Conservation (phyloP, 352 stramenopile genomes). For the Achlya hypogyna region DNA sequence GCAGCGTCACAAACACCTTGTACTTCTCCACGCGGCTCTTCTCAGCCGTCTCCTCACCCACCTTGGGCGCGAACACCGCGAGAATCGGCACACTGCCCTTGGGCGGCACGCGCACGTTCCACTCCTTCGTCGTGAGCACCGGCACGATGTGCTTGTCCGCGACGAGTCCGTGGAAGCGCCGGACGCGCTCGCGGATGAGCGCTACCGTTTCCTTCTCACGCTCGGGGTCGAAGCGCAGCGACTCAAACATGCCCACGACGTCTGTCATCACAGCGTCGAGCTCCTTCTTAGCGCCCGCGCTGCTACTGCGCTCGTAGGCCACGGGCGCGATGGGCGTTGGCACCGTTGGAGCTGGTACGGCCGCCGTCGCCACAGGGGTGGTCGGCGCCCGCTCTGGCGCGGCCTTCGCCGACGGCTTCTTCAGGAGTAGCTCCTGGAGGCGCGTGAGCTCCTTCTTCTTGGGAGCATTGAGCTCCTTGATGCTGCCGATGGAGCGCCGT, state of each 20-base stretch:
- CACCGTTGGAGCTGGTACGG: not conserved
- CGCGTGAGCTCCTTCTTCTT: conserved; percentile 15
- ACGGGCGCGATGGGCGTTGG: not conserved
- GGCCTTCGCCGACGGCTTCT: not conserved
- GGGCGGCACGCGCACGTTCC: conserved; percentile 65
- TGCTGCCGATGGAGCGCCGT: conserved; percentile 14
- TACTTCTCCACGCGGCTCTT: conserved; percentile 79
- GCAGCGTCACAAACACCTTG: conserved; percentile 82
- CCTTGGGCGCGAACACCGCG: conserved; percentile 56
- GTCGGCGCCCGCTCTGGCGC: not conserved
- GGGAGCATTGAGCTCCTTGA: conserved; percentile 9
- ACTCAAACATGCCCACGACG: conserved; percentile 29
- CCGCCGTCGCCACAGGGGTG: not conserved
- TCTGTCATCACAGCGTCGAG: conserved; percentile 4
- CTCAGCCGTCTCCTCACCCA: conserved; percentile 24
- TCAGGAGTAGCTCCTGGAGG: not conserved
- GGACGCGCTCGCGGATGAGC: conserved; percentile 61
- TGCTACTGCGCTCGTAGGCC: not conserved
- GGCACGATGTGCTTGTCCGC: conserved; percentile 59
- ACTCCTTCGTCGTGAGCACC: conserved; percentile 55
- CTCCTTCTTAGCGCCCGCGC: not conserved
- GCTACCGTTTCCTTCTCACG: conserved; percentile 74
- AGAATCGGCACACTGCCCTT: conserved; percentile 74
- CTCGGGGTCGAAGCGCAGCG: conserved; percentile 51
- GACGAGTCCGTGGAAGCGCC: conserved; percentile 56